Conservation (phyloP, 2,329 filamentous ascomycete genomes). For the Chaetomium strumarium region DNA sequence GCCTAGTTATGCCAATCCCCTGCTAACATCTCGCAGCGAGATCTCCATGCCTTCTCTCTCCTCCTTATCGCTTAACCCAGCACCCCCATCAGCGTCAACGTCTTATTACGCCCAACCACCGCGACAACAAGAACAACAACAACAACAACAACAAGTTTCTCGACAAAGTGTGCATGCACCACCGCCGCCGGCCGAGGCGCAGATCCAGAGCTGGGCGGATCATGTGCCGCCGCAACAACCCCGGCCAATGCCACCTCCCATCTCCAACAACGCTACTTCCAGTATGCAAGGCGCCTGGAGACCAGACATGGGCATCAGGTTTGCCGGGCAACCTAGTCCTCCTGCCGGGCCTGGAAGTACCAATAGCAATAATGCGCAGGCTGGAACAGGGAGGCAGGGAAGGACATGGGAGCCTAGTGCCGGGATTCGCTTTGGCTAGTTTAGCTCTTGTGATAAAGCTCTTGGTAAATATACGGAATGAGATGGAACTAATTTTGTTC, state of each 20-base stretch:
- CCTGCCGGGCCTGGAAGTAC: background rate
- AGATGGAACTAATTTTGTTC: no score
- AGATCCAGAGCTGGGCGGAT: constrained; percentile 53
- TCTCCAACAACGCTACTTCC: constrained; percentile 7
- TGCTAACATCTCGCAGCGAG: constrained; percentile 34
- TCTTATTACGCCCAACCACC: constrained; percentile 26
- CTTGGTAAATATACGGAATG: no score
- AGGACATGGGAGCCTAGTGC: constrained; percentile 55
- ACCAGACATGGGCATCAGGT: constrained; percentile 75
- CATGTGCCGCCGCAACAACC: constrained; percentile 51
- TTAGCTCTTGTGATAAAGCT: no score
- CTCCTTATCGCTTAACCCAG: constrained; percentile 33
- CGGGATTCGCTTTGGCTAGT: constrained; percentile 52
- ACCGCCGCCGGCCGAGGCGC: constrained; percentile 37
- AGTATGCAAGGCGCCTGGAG: constrained; percentile 60
- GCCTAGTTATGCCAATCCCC: constrained; percentile 20
- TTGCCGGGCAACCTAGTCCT: constrained; percentile 44
- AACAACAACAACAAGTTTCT: constrained; percentile 26
- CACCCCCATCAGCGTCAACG: constrained; percentile 12
- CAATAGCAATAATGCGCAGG: background rate
- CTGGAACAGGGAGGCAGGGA: constrained; percentile 17
- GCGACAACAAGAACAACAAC: constrained; percentile 28
- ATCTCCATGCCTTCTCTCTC: constrained; percentile 47
- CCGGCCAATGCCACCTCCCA: constrained; percentile 38
- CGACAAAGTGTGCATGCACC: constrained; percentile 26